Evolutionary conservation across 2,329 filamentous ascomycete genomes (phyloP), one percentile per base, ranked within the genome.

Genomic region (Teratosphaeria destructans): DNA sequence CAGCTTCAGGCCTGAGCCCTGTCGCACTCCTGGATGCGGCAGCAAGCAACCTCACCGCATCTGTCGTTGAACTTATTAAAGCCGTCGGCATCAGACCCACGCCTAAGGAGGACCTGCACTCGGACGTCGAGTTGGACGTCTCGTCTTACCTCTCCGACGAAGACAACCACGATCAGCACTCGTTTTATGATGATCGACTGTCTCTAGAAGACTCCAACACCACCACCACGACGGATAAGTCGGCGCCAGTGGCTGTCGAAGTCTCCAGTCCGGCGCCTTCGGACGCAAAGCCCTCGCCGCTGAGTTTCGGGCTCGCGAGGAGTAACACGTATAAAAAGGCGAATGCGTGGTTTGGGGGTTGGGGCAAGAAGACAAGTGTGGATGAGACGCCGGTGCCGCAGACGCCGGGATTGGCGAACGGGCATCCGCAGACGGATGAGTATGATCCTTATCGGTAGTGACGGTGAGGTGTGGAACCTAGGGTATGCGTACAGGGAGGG

Each of bases 21-120:
- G 87, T 99, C n/a, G 95, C 90, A 5, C 77, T 99, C 3, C 79
- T 99, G 26, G 94, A 99, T 73, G 94, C 93, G 3, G 93, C 94
- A 2, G 91, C 93, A 7, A 94, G 90, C 27, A 91, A 99, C 74
- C 80, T 97, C 39, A 90, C 90, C 1, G 85, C 89, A 4, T 86
- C 92, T 2, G 82, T 97, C 27, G 86, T 99, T 23, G 92, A 96
- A 67, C 81, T 97, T 14, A 80, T 96, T 57, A 87, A 89, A 55
- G 78, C 83, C 5, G 91, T 90, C 68, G 96, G 95, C 75, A 90
- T 97, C 64, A 83, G 88, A 14, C 65, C 68, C 27, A 67, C 67
- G 4, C 32, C 55, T 2, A 55, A 29, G 23, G 26, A 57, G 32
- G 60, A 62, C 10, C 35, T 58, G 14, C 34, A 59, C 34, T 61